Base-by-base conservation (phyloP, 73 alveolate species). In the Paramecium tetraurelia region DNA sequence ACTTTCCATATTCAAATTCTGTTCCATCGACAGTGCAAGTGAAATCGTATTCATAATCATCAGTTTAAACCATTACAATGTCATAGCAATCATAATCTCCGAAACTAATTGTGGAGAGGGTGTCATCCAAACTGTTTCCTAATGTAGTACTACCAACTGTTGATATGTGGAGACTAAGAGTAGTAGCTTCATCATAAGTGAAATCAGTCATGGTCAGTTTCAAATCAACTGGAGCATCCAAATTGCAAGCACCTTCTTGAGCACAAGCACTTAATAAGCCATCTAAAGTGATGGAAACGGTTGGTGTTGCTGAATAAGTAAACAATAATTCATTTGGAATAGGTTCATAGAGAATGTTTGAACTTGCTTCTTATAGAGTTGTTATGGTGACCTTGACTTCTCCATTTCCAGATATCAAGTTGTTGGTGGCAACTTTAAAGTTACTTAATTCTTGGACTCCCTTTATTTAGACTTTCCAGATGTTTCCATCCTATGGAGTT, bases 361-460 rank as follows among this genome's bases (percentile, higher is more conserved):
- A 29, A 75, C 68, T 38, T 4, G 58, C 40, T 35, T 35, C 1
- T 3, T 40, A 38, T 16, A 41, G 20, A 5, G 58, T 75, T 5
- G 43, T 7, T 3, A 75, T 41, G 12, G 87, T 41, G 0, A 41
- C 27, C n/a, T 35, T 38, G 38, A 75, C 87, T 14, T 75, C 57
- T 35, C 87, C 87, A 36, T 75, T 75, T 75, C 87, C 87, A 35
- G 87, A 75, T 75, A 38, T 4, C 46, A 75, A 75, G 16, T 75
- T 75, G 38, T 72, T 75, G 10, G 22, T 38, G 8, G 7, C 40
- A 41, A 35, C 59, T 18, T 41, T 75, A 12, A 75, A 75, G 7
- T 75, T 36, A 31, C 38, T 14, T 35, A 75, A 38, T 38, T 35
- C 59, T 38, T 75, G 10, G 5, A 75, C 21, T 75, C 87, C 87